Base-by-base conservation (phyloP, 352 stramenopile genomes). In the Phytophthora gonapodyides region DNA sequence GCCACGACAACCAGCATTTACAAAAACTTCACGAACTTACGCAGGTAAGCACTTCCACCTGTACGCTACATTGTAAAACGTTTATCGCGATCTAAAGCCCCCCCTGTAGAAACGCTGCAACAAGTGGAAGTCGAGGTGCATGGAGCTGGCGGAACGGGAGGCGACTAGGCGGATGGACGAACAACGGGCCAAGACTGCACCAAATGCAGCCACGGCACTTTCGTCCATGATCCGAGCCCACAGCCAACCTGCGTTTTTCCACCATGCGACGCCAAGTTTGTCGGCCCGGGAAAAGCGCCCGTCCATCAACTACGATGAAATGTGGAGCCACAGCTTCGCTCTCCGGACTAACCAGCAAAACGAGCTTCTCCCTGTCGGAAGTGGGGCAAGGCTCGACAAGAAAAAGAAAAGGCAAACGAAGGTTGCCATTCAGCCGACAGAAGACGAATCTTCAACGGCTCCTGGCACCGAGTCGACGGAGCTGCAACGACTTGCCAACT, bases 71-170 rank as follows among this genome's bases (percentile, higher is more conserved):
- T 27, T 27, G 24, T 6, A 27, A 27, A 27, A 27, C 24, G 24
- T 4, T 27, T 6, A 2, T 27, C 3, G 2, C 40, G 13, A 27
- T 9, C 45, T 62, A 59, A 52, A 11, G 13, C n/a, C 27, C 43
- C 11, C 17, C 11, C 37, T 36, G 2, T 16, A 91, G 73, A 89
- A 89, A 72, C 82, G 82, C 13, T 84, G 76, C 47, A 57, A 71
- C 51, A 91, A 91, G 57, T 91, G 82, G 82, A 91, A 89, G 53
- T 66, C 70, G 36, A 70, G 78, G 10, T 89, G 70, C 36, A 51
- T 81, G 17, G 76, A 82, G 6, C 64, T 89, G 9, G 73, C 69
- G 0, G 73, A 84, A 48, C 58, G 67, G 5, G 75, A 89, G 53
- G 53, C 73, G 2, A 57, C 73, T 34, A 65, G 77, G 37, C 60